Conservation (phyloP, 768 basidiomycete genomes). For the Sistotremastrum niveocremeum region DNA sequence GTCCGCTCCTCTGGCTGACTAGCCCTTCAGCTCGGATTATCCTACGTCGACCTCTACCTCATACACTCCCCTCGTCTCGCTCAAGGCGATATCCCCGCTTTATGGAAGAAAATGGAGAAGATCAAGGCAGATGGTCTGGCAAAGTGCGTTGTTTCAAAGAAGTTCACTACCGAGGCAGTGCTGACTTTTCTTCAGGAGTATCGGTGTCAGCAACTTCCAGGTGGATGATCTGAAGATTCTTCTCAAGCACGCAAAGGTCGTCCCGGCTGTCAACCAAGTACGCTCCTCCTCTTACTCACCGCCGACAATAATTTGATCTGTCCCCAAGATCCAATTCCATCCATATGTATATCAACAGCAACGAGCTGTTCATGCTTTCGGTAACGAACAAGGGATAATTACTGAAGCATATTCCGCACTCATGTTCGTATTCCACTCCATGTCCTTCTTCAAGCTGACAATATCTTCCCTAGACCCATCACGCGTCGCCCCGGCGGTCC, state of each 20-base stretch:
- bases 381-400: constrained; percentile 42
- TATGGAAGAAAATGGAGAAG: constrained; percentile 52
- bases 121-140: constrained; percentile 41
- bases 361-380: constrained; percentile 42
- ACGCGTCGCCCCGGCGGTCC: constrained; percentile 48
- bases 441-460: neutral
- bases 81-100: constrained; percentile 42
- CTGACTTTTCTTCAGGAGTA: constrained; percentile 31
- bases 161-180: neutral
- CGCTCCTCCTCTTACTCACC: constrained; percentile 1
- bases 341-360: constrained; percentile 52
- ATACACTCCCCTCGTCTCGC: constrained; percentile 47
- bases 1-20: too few species aligned
- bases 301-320: neutral
- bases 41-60: constrained; percentile 59
- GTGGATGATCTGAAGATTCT: constrained; percentile 39
- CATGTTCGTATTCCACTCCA: constrained; percentile 25
- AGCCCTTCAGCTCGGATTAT: constrained; percentile 38
- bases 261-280: constrained; percentile 59
- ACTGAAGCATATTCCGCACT: constrained; percentile 64
- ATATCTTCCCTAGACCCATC: constrained; percentile 32
- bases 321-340: constrained; percentile 45
- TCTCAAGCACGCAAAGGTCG: constrained; percentile 44
- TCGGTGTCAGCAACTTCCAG: constrained; percentile 60
- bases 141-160: too few species aligned